Evolutionary conservation across 129 eudicot species (phyloP).

Genomic region (Artemisia tridentata): DNA sequence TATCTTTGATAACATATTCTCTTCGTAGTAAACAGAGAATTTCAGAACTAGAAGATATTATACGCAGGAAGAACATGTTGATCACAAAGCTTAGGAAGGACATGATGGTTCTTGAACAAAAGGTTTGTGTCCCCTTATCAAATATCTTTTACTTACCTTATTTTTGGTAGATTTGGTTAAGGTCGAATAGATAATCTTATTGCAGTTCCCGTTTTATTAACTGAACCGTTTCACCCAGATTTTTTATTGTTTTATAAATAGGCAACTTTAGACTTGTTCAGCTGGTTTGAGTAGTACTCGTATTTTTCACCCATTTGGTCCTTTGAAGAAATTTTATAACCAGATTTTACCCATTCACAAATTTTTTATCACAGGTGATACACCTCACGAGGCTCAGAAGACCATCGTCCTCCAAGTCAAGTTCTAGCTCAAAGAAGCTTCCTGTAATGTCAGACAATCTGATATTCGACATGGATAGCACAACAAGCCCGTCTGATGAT

Average conservation of each 20-base stretch:
- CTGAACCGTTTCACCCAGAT: too few species aligned
- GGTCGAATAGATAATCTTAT: too few species aligned
- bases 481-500: conserved; percentile 77
- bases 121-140: conserved; percentile 44
- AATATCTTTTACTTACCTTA: background rate
- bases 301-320: background rate
- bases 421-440: conserved; percentile 33
- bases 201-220: too few species aligned
- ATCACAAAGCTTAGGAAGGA: conserved; percentile 79
- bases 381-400: conserved; percentile 65
- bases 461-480: conserved; percentile 64
- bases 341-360: background rate
- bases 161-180: background rate
- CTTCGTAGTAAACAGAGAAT: conserved; percentile 49
- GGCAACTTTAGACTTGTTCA: background rate
- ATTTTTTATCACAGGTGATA: conserved; percentile 41
- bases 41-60: conserved; percentile 70
- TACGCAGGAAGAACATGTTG: conserved; percentile 69
- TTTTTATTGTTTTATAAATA: too few species aligned
- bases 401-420: conserved; percentile 51
- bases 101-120: conserved; percentile 71
- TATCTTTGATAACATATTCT: background rate
- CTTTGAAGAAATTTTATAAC: too few species aligned
- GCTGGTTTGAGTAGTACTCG: background rate
- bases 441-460: conserved; percentile 68